Evolutionary conservation across 2,329 filamentous ascomycete species (phyloP).

Genomic region (Alternaria postmessia): DNA sequence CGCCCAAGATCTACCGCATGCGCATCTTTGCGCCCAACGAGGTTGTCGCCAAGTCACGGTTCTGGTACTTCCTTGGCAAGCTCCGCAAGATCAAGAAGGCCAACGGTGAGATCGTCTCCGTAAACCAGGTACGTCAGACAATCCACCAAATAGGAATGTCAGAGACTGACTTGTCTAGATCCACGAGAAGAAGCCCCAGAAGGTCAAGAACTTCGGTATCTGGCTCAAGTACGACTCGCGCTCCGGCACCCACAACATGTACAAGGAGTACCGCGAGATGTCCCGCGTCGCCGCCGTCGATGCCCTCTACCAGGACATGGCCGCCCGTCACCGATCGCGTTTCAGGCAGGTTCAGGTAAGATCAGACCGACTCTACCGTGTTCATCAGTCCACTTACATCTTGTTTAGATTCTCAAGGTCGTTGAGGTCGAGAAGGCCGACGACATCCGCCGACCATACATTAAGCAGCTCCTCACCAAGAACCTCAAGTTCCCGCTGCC

Average conservation of each 20-base stretch:
- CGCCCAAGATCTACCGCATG: slow-evolving; percentile 99
- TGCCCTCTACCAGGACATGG: slow-evolving; percentile 99
- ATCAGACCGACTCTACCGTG: background rate
- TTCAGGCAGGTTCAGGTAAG: slow-evolving; percentile 99
- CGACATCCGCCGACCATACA: slow-evolving; percentile 97
- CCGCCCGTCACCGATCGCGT: slow-evolving; percentile 95
- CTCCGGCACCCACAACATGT: slow-evolving; percentile 99
- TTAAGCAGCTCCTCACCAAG: slow-evolving; percentile 97
- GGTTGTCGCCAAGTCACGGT: slow-evolving; percentile 98
- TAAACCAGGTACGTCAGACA: slow-evolving; percentile 83
- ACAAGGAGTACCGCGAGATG: slow-evolving; percentile 99
- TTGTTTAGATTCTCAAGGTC: slow-evolving; percentile 88
- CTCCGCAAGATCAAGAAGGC: slow-evolving; percentile 99
- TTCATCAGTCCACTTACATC: slow-evolving; percentile 6
- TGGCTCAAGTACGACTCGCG: slow-evolving; percentile 99
- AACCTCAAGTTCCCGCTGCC: slow-evolving; percentile 97
- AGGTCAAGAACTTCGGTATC: slow-evolving; percentile 99
- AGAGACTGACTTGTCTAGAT: slow-evolving; percentile 66
- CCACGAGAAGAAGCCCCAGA: slow-evolving; percentile 97
- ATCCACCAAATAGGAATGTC: background rate
- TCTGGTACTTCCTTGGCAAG: slow-evolving; percentile 99
- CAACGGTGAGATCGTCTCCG: slow-evolving; percentile 97
- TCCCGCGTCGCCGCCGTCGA: slow-evolving; percentile 94
- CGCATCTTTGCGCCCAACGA: slow-evolving; percentile 98
- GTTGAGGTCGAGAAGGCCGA: slow-evolving; percentile 95